phyloP scores from a whole-genome alignment of 345 rosid species.

The Litchi chinensis region DNA sequence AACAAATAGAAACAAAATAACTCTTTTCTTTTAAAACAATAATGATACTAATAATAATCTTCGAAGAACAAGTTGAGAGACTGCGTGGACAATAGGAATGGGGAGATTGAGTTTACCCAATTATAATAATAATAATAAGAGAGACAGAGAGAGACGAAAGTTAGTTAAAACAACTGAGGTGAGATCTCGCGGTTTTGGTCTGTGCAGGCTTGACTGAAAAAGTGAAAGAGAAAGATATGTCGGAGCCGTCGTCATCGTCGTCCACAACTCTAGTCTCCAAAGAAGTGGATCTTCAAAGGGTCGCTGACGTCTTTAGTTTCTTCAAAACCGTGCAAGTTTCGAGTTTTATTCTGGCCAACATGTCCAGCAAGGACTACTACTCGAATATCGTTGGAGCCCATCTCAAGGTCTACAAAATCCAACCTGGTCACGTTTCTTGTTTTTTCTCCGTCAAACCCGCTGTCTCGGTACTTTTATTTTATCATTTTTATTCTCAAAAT shows the following conservation, averaged over 20 bases:
- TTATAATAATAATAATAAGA: no score
- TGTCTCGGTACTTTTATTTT: conserved; percentile 38
- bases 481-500: no score
- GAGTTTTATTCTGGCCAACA: conserved; percentile 25
- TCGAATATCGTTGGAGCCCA: conserved; percentile 48
- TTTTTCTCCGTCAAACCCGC: conserved; percentile 54
- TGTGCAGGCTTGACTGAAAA: no score
- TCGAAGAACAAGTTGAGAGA: no score
- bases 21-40: no score
- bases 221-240: conserved; percentile 4
- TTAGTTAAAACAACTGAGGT: no score
- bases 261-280: conserved; percentile 20
- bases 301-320: conserved; percentile 16
- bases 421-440: conserved; percentile 62
- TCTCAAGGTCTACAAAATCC: conserved; percentile 42
- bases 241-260: not conserved
- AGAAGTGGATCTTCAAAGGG: conserved; percentile 25
- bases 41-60: no score
- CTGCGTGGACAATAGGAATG: no score
- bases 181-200: not conserved
- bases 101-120: no score
- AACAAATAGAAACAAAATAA: no score
- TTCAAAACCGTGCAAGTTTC: conserved; percentile 27
- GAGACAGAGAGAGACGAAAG: not conserved
- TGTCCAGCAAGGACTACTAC: conserved; percentile 41